These are phyloP conservation scores for Jacaranda copaia DNA, from an alignment of 257 asterid species.

Conservation along the genomic window DNA sequence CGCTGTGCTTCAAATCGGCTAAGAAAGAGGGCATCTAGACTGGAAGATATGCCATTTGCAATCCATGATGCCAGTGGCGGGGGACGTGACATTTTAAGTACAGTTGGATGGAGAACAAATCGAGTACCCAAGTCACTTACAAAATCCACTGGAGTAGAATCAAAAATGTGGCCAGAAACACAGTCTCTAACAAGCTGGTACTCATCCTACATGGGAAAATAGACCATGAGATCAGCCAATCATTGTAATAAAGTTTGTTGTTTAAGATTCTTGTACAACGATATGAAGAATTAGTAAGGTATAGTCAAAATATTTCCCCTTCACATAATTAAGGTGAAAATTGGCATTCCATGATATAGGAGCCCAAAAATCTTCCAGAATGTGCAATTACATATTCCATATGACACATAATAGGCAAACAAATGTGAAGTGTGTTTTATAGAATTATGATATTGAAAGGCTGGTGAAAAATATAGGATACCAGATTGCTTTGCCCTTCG, in stretches of 20 bases:
- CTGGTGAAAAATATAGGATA: conserved; percentile 40
- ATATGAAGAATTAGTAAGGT: background rate
- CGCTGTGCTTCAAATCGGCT: conserved; percentile 81
- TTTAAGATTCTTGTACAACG: conserved; percentile 14
- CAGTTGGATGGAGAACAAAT: conserved; percentile 79
- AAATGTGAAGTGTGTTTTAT: background rate
- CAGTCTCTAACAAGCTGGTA: conserved; percentile 79
- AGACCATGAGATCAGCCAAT: conserved; percentile 27
- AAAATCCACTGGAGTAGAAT: conserved; percentile 91
- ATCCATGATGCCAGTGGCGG: conserved; percentile 81
- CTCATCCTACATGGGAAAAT: conserved; percentile 60
- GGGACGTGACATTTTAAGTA: conserved; percentile 71
- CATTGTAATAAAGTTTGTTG: background rate
- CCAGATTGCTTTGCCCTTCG: conserved; percentile 65
- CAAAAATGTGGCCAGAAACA: conserved; percentile 82
- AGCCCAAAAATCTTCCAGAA: conserved; percentile 6
- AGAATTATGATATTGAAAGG: conserved; percentile 14
- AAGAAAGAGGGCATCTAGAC: conserved; percentile 84
- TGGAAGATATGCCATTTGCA: conserved; percentile 70
- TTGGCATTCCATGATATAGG: background rate
- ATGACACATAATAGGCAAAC: background rate
- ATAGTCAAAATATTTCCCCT: conserved; percentile 2
- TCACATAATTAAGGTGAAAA: background rate
- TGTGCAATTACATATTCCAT: conserved; percentile 12
- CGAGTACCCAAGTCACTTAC: conserved; percentile 79